Percentiles rank a stretch among this genome's conserved stretches.
These are phyloP conservation scores for Aspergillus carlsbadensis DNA, from an alignment of 495 filamentous ascomycete genomes.

Conservation along the genomic window DNA sequence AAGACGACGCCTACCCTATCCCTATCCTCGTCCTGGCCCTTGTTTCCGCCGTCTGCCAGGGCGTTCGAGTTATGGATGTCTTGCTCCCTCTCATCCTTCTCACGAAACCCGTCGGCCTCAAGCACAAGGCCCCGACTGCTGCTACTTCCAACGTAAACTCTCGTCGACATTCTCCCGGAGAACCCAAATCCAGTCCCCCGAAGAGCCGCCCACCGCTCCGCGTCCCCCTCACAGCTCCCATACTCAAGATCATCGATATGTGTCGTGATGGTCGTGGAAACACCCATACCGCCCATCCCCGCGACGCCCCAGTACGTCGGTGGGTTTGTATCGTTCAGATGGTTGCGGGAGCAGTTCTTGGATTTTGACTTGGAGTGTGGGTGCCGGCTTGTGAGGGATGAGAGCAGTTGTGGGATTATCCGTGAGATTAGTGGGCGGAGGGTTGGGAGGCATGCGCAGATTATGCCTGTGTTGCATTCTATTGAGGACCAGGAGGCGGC, in stretches of 20 bases:
- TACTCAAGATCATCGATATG: constrained; percentile 34
- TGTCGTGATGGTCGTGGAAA: constrained; percentile 31
- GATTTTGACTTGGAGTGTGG: background rate
- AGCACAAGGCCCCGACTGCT: no score
- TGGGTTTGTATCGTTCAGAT: constrained; percentile 1
- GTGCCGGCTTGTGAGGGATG: constrained; percentile 24
- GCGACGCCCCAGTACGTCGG: constrained; percentile 31
- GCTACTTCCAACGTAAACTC: background rate
- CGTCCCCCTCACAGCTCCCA: constrained; percentile 24
- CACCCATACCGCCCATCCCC: constrained; percentile 19
- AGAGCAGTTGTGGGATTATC: constrained; percentile 33
- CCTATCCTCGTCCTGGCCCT: background rate
- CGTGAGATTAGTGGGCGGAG: constrained; percentile 73
- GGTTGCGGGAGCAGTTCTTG: constrained; percentile 15
- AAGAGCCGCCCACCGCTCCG: constrained; percentile 26
- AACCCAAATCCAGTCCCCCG: constrained; percentile 9
- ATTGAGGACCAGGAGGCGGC: constrained; percentile 78
- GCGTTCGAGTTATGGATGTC: no score
- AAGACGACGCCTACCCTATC: background rate
- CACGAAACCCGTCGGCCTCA: no score
- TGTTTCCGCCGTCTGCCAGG: no score
- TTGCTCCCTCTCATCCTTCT: no score
- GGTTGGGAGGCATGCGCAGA: constrained; percentile 84
- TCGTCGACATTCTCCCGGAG: background rate
- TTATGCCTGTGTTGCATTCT: constrained; percentile 85